Conservation (phyloP, 805 yeast genomes). For the Candida michaelii region DNA sequence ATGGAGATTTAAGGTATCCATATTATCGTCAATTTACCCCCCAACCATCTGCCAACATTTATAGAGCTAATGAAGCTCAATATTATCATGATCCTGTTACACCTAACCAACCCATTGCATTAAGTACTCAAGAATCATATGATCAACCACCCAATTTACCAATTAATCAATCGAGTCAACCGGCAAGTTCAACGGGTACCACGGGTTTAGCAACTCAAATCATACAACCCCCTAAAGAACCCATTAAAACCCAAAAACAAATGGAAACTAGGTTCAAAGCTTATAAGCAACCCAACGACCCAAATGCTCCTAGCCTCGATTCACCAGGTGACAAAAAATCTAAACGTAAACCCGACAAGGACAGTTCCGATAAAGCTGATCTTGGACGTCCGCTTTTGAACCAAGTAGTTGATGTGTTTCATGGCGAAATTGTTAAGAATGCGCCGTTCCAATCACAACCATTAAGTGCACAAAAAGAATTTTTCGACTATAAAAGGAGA, state of each 20-base stretch:
- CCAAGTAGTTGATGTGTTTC: conserved; percentile 49
- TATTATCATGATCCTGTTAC: conserved; percentile 2
- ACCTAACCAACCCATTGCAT: background rate
- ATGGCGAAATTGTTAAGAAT: conserved; percentile 43
- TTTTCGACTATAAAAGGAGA: conserved; percentile 23
- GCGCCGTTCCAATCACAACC: conserved; percentile 56
- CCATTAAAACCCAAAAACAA: background rate
- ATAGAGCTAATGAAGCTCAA: conserved; percentile 9
- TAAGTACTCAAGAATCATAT: background rate
- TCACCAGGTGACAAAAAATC: background rate
- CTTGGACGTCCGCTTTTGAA: conserved; percentile 1
- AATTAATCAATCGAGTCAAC: background rate
- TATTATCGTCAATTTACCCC: conserved; percentile 17
- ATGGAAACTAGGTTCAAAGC: background rate
- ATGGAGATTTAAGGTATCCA: conserved; percentile 3
- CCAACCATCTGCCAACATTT: conserved; percentile 15
- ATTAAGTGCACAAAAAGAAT: conserved; percentile 46
- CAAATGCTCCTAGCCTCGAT: background rate
- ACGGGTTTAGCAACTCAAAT: background rate
- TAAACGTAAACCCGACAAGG: background rate
- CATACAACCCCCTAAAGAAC: background rate
- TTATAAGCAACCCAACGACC: background rate
- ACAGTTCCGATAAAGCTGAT: background rate
- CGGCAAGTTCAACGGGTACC: background rate
- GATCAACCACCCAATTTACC: too few species aligned